Conservation (phyloP, 805 yeast species). For the Myxozyma geophila region DNA sequence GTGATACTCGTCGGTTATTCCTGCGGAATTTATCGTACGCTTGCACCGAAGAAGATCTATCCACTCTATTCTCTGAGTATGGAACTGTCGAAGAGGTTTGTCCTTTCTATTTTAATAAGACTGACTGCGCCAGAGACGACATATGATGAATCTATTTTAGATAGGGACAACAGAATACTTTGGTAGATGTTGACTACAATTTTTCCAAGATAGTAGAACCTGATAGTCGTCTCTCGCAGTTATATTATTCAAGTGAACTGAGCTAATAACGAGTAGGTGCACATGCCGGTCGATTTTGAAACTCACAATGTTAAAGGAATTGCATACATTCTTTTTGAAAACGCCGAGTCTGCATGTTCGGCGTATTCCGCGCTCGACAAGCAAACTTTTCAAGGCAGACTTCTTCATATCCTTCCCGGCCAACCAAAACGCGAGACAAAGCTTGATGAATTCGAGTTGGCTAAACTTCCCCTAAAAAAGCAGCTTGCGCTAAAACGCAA, state of each 20-base stretch:
- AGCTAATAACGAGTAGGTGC: conserved; percentile 53
- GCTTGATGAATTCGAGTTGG: conserved; percentile 87
- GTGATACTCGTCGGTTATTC: conserved; percentile 78
- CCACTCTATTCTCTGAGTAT: conserved; percentile 61
- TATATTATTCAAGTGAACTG: neutral
- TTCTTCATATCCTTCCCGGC: conserved; percentile 86
- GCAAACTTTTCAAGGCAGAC: conserved; percentile 90
- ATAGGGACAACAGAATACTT: conserved; percentile 41
- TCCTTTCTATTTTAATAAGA: neutral
- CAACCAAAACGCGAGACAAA: conserved; percentile 79
- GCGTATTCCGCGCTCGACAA: conserved; percentile 81
- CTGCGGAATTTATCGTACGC: conserved; percentile 82
- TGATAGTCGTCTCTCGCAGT: conserved; percentile 15
- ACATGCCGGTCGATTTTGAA: conserved; percentile 87
- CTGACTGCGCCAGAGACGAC: neutral
- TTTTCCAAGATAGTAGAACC: conserved; percentile 34
- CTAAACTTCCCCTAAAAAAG: conserved; percentile 89
- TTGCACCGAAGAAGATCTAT: conserved; percentile 79
- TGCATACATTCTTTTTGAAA: conserved; percentile 77
- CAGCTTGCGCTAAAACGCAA: conserved; percentile 84
- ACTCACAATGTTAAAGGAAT: conserved; percentile 92
- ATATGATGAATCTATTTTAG: conserved; percentile 35
- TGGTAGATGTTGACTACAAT: conserved; percentile 35
- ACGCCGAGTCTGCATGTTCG: conserved; percentile 69
- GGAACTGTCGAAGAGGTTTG: conserved; percentile 72